Base-by-base conservation (phyloP, 2,329 filamentous ascomycete genomes). In the Aurifilum marmelostoma region DNA sequence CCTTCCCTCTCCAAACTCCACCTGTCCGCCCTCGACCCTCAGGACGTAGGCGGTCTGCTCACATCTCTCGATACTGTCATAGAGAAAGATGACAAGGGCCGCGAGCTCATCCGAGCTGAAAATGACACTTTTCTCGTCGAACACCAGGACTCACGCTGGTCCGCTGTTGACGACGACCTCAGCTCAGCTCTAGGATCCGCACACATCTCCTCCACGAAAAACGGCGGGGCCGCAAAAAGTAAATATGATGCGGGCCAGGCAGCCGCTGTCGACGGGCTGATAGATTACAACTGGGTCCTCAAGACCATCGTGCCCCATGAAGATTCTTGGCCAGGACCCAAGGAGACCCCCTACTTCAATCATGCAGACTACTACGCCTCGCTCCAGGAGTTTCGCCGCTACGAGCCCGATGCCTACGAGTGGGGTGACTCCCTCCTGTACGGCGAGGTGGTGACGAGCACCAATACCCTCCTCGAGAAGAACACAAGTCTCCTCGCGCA, bases 391-490 rank as follows among this genome's bases (percentile, higher is more conserved):
- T 97, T 94, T 76, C 88, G 91, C 65, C 73, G 75, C 37, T 84
- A 86, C 62, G 83, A 86, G 1, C 79, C 80, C 41, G 85, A 88
- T 60, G 85, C 88, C 0, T 82, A 87, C 3, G 81, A 87, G 32
- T 98, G 97, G 83, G 96, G 96, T 5, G 87, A 89, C 64, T 82
- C 87, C 64, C 79, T 99, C 3, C 83, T 98, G 72, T 98, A 98
- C 76, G 94, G 92, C 66, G 93, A 97, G 78, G 93, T 97, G 8
- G 85, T 97, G 21, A 97, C 95, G 2, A 97, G 93, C 77, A 99
- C 96, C 37, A 97, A 95, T 80, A 97, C 94, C 0, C 83, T 98
- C 6, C 85, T 97, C 8, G 96, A 98, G 75, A 97, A 96, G 91
- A 99, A 99, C 76, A 87, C 89, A 0, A 88, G 89, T 39, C 83